These are phyloP conservation scores for Grammothele lineata DNA, from an alignment of 768 basidiomycete genomes.

Conservation along the genomic window DNA sequence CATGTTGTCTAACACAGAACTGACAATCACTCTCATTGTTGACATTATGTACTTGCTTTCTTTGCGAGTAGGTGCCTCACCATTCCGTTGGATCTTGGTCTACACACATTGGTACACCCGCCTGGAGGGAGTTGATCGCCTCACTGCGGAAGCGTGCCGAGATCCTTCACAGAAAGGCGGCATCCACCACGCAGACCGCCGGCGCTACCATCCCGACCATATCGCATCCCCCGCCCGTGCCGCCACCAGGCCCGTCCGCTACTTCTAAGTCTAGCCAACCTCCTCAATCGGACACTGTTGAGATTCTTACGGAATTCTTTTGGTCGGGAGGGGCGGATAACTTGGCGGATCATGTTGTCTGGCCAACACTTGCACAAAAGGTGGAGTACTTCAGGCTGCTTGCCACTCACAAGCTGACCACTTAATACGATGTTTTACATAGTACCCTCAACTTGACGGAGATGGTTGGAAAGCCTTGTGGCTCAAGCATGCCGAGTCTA, in stretches of 20 bases:
- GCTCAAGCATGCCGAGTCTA: too few species aligned
- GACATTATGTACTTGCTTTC: constrained; percentile 1
- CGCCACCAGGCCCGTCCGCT: too few species aligned
- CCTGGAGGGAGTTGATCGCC: constrained; percentile 39
- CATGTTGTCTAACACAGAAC: constrained; percentile 17
- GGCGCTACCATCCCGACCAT: too few species aligned
- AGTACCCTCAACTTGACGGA: constrained; percentile 7
- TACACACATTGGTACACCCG: constrained; percentile 27
- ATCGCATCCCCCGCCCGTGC: too few species aligned
- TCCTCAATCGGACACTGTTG: constrained; percentile 21
- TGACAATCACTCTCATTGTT: neutral
- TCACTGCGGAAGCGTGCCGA: constrained; percentile 43
- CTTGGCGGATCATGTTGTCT: constrained; percentile 44
- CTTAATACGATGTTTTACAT: too few species aligned
- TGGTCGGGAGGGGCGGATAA: constrained; percentile 46
- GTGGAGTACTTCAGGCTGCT: constrained; percentile 30
- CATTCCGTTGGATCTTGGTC: constrained; percentile 52
- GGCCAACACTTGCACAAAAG: constrained; percentile 43
- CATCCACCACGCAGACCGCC: too few species aligned
- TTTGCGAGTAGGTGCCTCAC: constrained; percentile 49
- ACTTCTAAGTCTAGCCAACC: too few species aligned
- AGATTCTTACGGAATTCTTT: constrained; percentile 49
- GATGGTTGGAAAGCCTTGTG: constrained; percentile 3
- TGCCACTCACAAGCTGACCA: too few species aligned
- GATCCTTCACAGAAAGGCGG: constrained; percentile 46